Conservation (phyloP, 2,329 filamentous ascomycete genomes). For the Fusarium nanum region DNA sequence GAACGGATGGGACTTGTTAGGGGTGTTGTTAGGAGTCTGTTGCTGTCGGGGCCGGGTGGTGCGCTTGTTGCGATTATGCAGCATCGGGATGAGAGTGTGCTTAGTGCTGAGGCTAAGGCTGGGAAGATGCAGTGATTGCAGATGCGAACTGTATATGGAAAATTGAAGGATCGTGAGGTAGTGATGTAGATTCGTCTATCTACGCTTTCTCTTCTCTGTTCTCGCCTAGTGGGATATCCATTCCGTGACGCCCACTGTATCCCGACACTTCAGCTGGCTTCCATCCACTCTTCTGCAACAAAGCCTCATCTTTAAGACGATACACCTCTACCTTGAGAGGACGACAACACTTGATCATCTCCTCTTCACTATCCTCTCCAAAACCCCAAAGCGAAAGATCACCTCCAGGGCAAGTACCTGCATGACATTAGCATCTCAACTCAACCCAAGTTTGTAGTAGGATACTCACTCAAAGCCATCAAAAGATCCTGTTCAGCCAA, state of each 20-base stretch:
- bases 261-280: constrained; percentile 67
- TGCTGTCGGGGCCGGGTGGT: constrained; percentile 41
- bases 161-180: not conserved
- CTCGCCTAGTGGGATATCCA: constrained; percentile 42
- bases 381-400: constrained; percentile 87
- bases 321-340: constrained; percentile 82
- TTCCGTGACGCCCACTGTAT: constrained; percentile 59
- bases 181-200: not conserved
- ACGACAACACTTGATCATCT: constrained; percentile 77
- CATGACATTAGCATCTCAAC: constrained; percentile 13
- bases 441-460: fast-evolving
- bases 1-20: constrained; percentile 32
- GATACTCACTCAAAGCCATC: constrained; percentile 63
- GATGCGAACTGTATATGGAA: too few species aligned
- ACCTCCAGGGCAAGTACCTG: constrained; percentile 80
- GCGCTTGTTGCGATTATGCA: constrained; percentile 44
- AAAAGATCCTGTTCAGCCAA: constrained; percentile 83
- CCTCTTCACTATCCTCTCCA: constrained; percentile 73
- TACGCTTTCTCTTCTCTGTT: constrained; percentile 15
- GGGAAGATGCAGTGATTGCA: constrained; percentile 38
- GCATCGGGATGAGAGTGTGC: constrained; percentile 42
- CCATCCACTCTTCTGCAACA: constrained; percentile 70
- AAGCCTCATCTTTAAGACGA: constrained; percentile 63
- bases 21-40: constrained; percentile 35
- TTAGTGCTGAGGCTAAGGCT: constrained; percentile 40